Conservation (phyloP, 2,329 filamentous ascomycete species). For the Endocalyx cinctus region DNA sequence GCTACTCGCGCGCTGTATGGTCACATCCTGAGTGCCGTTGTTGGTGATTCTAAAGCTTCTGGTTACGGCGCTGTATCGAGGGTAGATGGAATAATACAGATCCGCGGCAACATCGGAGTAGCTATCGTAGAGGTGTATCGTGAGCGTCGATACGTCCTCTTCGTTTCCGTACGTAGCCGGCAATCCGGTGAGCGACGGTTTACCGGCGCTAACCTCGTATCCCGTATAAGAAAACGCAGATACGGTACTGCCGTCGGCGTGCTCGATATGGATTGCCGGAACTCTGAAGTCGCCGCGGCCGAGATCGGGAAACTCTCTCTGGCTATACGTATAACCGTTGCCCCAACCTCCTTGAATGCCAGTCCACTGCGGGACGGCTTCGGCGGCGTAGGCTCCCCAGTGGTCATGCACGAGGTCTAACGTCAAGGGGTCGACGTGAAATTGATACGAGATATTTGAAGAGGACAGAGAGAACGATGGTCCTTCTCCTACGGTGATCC, state of each 20-base stretch:
- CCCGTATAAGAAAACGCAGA: constrained; percentile 55
- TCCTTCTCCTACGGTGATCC: constrained; percentile 20
- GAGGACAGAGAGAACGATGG: constrained; percentile 23
- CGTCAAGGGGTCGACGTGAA: constrained; percentile 53
- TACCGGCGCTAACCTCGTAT: constrained; percentile 50
- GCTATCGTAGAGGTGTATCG: constrained; percentile 54
- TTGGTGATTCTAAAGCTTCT: constrained; percentile 60
- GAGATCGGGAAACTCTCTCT: constrained; percentile 60
- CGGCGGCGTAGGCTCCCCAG: constrained; percentile 53
- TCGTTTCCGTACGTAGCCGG: constrained; percentile 55
- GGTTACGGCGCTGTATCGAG: constrained; percentile 55
- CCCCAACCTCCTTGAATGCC: constrained; percentile 51
- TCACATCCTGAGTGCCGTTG: constrained; percentile 46
- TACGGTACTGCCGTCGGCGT: constrained; percentile 54
- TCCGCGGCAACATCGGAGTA: constrained; percentile 54
- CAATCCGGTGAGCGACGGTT: constrained; percentile 51
- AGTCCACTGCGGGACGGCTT: constrained; percentile 42
- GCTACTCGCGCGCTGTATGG: constrained; percentile 53
- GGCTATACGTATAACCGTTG: constrained; percentile 42
- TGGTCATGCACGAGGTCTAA: constrained; percentile 57
- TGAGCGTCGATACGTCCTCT: constrained; percentile 53
- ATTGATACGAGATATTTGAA: constrained; percentile 51
- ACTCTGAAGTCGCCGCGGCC: constrained; percentile 59
- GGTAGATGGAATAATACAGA: constrained; percentile 60
- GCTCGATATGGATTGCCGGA: constrained; percentile 57